These are phyloP conservation scores for Aurantiochytrium sp. DNA, from an alignment of 108 stramenopile species.

Conservation along the genomic window DNA sequence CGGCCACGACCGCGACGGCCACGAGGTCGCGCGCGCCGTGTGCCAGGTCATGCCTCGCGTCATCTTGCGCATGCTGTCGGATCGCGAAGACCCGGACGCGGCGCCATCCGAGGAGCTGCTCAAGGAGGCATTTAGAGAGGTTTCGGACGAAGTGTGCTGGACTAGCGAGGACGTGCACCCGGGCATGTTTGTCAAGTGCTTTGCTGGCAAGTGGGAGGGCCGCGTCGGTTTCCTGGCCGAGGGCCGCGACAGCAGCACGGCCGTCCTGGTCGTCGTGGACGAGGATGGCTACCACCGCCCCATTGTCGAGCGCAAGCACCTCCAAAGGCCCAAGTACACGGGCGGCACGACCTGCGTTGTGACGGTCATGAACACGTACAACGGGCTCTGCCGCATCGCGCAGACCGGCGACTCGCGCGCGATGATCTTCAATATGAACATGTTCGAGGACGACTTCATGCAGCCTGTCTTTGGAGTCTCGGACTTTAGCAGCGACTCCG, in stretches of 20 bases:
- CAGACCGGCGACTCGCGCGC: neutral
- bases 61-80: neutral
- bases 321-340: neutral
- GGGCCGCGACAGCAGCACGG: neutral
- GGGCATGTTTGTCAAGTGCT: slow-evolving; percentile 29
- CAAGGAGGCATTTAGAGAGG: neutral
- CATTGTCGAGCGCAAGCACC: neutral
- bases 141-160: neutral
- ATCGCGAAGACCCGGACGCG: neutral
- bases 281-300: slow-evolving; percentile 17
- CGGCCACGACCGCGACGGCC: slow-evolving; percentile 23
- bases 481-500: neutral
- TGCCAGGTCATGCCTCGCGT: neutral
- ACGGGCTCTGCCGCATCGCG: neutral
- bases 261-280: neutral
- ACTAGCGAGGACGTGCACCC: neutral
- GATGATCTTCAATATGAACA: neutral
- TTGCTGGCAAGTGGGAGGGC: slow-evolving; percentile 13
- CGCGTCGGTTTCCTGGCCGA: neutral
- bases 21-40: neutral
- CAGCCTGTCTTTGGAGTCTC: neutral
- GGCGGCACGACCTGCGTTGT: neutral
- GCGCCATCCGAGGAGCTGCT: neutral
- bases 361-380: neutral
- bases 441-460: neutral